Evolutionary conservation across 2,329 filamentous ascomycete genomes (phyloP), one percentile per base, ranked within the genome.

Genomic region (Penicillium sp.): DNA sequence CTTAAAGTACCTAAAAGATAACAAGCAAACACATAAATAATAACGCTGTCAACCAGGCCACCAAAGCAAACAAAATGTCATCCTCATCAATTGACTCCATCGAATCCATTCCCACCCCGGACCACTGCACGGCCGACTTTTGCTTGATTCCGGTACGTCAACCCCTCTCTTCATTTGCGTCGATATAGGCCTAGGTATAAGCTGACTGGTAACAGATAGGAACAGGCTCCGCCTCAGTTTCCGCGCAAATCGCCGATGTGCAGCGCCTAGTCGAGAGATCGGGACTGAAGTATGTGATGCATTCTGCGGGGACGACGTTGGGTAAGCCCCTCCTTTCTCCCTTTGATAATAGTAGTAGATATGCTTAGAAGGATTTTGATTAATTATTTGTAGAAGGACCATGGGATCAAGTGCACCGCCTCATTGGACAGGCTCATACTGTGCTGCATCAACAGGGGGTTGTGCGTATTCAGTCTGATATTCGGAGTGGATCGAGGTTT

Each of bases 271-370:
- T 99, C 65, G 85, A 88, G 73, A 85, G 83, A 54, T 94, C 88
- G 64, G 91, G 91, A 1, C 73, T 97, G 61, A 86, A 84, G 62
- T 93, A 92, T 70, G 86, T 83, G 47, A 94, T 97, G 90, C 93
- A 97, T 75, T 92, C 90, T 24, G 92, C 91, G 2, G 94, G 93
- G 12, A 97, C 93, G 0, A 97, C 93, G 0, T 83, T 97, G 55
- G 91, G 91, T 94, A 78, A 58, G 86, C 26, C 16, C 7, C 21
- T 16, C 23, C 26, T 35, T 50, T 52, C 45, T 26, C 21, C 30
- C 24, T 23, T 7, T 53, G 21, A 11, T 21, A 8, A 30, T 24
- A 3, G n/a, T 30, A 23, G 42, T 20, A 11, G 20, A 21, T 46
- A 40, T 18, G 33, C 2, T n/a, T n/a, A n/a, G n/a, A n/a, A n/a